Conservation (phyloP, 768 basidiomycete genomes). For the Pleurotus platypus region DNA sequence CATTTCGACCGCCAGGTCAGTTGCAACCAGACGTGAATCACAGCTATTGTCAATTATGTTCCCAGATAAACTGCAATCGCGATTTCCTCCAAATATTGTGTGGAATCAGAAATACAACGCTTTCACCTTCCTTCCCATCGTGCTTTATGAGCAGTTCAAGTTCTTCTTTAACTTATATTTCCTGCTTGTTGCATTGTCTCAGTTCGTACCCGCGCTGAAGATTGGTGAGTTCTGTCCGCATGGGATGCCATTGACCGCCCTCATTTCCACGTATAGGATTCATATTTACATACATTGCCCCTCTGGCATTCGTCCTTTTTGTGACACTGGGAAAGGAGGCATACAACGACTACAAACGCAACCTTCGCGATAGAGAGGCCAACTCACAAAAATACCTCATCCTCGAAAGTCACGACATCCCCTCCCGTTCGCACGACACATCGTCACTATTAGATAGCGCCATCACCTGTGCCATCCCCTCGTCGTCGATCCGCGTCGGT, state of each 20-base stretch:
- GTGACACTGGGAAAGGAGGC: constrained; percentile 99
- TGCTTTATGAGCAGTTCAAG: constrained; percentile 99
- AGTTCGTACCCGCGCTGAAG: constrained; percentile 93
- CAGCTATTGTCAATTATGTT: constrained; percentile 3
- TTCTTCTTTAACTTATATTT: constrained; percentile 99
- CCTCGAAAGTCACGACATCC: constrained; percentile 51
- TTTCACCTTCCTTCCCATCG: constrained; percentile 94
- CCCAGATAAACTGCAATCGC: constrained; percentile 66
- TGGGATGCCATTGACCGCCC: not conserved
- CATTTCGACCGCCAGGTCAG: constrained; percentile 71
- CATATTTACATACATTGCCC: constrained; percentile 93
- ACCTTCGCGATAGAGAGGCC: constrained; percentile 88
- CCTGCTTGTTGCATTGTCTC: constrained; percentile 91
- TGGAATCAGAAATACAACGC: constrained; percentile 98
- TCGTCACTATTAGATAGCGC: constrained; percentile 26
- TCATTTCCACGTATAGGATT: constrained; percentile 54
- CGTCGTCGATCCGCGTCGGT: constrained; percentile 85
- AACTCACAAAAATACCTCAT: constrained; percentile 91
- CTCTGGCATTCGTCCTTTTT: constrained; percentile 89
- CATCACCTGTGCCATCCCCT: constrained; percentile 73
- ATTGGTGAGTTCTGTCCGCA: constrained; percentile 60
- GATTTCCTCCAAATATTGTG: constrained; percentile 85
- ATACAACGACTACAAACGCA: constrained; percentile 95
- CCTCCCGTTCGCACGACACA: constrained; percentile 30
- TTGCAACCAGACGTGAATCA: not conserved